Evolutionary conservation across 768 basidiomycete genomes (phyloP), one percentile per base, ranked within the genome.

Genomic region (Lenzites betulinus): DNA sequence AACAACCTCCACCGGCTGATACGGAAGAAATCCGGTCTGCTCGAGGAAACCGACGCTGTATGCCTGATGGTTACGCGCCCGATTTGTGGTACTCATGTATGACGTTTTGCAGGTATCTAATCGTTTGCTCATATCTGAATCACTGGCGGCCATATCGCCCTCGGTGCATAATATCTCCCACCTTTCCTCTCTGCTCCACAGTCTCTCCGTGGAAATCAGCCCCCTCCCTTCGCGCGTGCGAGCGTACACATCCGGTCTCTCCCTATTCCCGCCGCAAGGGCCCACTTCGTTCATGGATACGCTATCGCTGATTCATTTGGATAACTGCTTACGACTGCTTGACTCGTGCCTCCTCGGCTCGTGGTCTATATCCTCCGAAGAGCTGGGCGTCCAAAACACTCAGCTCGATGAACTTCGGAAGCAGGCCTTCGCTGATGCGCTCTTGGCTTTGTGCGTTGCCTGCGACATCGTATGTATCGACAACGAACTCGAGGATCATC

Each of bases 261-360:
- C 76, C 1, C 63, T 83, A 18, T 60, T 78, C n/a, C 76, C 79
- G 2, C 12, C 66, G 0, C 53, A 67, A 16, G 58, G 54, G 4
- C 33, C 61, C 25, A 30, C 58, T 7, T 65, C 63, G 7, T 51
- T 52, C 46, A 49, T 54, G 16, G 68, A 74, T 36, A 61, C 63
- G 26, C 78, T 73, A 26, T 77, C 79, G 20, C 67, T 84, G 36
- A 72, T 76, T 18, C 81, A 80, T 67, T 73, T 86, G 3, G 79
- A 83, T 62, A 77, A 82, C 30, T 83, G 85, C 62, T 75, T 92
- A 35, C 76, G 77, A 20, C 74, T 91, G 1, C 66, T 92, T 9
- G 90, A 92, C 63, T 75, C 80, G 1, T 87, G 81, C 68, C 77
- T 92, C 1, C 73, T 91, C 9, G 82, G 79, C 1, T 79, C 82